Evolutionary conservation across 2,329 filamentous ascomycete genomes (phyloP).

Genomic region (Nannizzia gypsea): DNA sequence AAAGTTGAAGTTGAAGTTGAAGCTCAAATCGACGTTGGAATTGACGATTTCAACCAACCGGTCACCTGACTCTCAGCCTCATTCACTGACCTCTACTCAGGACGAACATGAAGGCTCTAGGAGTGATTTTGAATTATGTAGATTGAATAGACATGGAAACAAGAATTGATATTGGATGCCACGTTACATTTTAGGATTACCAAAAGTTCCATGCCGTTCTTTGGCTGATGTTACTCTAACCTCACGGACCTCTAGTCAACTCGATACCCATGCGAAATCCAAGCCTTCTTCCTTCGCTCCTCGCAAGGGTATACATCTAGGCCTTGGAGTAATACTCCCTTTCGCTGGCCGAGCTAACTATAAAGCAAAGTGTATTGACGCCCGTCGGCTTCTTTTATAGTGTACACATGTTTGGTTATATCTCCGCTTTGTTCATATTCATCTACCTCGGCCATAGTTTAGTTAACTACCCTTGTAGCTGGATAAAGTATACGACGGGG

Average conservation of each 20-base stretch:
- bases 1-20: background rate
- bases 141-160: background rate
- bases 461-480: background rate
- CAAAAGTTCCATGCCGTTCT: background rate
- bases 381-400: too few relatives aligned
- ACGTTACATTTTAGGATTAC: background rate
- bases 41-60: background rate
- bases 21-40: background rate
- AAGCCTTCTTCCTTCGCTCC: too few relatives aligned
- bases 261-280: too few relatives aligned
- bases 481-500: background rate
- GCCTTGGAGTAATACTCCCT: too few relatives aligned
- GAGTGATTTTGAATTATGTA: background rate
- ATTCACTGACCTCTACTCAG: too few relatives aligned
- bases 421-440: background rate
- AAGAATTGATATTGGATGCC: background rate
- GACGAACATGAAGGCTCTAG: background rate
- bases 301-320: too few relatives aligned
- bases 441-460: background rate
- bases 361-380: too few relatives aligned
- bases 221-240: too few relatives aligned
- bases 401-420: background rate
- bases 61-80: too few relatives aligned
- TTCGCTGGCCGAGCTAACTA: too few relatives aligned
- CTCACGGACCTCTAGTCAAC: too few relatives aligned